Evolutionary conservation across 2,329 filamentous ascomycete species (phyloP).

Genomic region (Nothopassalora personata): DNA sequence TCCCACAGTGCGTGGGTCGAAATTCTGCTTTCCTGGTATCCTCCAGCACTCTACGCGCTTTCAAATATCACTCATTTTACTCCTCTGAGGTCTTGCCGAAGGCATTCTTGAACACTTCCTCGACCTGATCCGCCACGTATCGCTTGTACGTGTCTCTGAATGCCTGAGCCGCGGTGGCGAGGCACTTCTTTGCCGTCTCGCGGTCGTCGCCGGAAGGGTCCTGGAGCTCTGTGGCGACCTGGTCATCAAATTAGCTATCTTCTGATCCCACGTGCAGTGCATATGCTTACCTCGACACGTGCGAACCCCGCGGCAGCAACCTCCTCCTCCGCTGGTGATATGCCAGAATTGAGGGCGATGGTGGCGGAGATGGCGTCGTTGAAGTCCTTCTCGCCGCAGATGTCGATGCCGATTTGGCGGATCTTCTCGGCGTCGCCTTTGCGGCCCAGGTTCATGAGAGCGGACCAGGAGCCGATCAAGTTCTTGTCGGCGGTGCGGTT

Average conservation of each 20-base stretch:
- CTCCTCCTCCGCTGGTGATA: background rate
- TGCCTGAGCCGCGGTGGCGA: background rate
- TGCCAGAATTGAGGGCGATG: background rate
- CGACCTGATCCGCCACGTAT: background rate
- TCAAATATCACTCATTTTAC: background rate
- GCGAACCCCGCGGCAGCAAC: background rate
- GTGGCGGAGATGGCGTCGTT: background rate
- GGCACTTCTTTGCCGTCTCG: background rate
- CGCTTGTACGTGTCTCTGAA: background rate
- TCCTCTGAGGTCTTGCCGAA: background rate
- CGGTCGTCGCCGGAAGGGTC: background rate
- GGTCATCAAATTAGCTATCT: background rate
- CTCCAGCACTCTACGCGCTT: background rate
- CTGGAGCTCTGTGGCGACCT: background rate
- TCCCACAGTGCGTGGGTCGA: background rate
- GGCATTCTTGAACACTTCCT: background rate
- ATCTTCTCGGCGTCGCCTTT: conserved; percentile 11
- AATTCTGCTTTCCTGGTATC: background rate
- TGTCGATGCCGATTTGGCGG: background rate
- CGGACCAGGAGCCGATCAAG: conserved; percentile 6
- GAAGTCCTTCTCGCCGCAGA: conserved; percentile 2
- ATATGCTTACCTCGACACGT: background rate
- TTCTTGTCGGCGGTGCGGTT: background rate
- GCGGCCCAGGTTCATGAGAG: conserved; percentile 5
- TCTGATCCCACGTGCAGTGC: background rate